Conservation (phyloP, 2,329 filamentous ascomycete genomes). For the Epicoccum sorghinum region DNA sequence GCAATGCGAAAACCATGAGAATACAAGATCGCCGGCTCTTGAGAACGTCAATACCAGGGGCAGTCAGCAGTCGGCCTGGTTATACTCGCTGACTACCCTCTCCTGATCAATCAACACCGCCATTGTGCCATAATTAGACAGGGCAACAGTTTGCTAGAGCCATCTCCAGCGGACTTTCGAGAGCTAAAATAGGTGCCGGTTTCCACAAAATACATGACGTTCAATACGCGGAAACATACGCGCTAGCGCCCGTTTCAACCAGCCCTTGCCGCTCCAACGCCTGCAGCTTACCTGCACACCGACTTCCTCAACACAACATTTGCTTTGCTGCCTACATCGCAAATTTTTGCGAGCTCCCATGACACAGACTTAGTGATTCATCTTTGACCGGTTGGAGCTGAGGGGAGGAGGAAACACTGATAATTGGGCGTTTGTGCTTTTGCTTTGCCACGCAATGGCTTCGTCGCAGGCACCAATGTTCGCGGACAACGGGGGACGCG, state of each 20-base stretch:
- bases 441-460: conserved; percentile 26
- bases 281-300: conserved; percentile 17
- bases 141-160: too few relatives aligned
- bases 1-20: too few relatives aligned
- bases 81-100: too few relatives aligned
- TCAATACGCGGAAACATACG: too few relatives aligned
- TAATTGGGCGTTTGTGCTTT: conserved; percentile 19
- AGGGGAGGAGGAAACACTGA: conserved; percentile 28
- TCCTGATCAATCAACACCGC: too few relatives aligned
- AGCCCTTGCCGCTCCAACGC: neutral
- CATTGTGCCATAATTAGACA: too few relatives aligned
- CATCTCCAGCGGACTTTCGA: too few relatives aligned
- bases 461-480: conserved; percentile 32
- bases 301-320: conserved; percentile 6
- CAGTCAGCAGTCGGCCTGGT: too few relatives aligned
- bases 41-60: too few relatives aligned
- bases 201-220: neutral
- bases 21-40: too few relatives aligned
- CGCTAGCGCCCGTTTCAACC: conserved; percentile 10
- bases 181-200: neutral
- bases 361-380: conserved; percentile 16
- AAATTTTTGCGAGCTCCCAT: conserved; percentile 18
- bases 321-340: conserved; percentile 8
- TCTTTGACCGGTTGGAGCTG: conserved; percentile 24
- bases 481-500: neutral